A percentile compares a stretch with the other conserved stretches of the same genome.
These are phyloP conservation scores for Allomyces javanicus DNA, from an alignment of 192 early-diverging fungal genomes.

Conservation along the genomic window DNA sequence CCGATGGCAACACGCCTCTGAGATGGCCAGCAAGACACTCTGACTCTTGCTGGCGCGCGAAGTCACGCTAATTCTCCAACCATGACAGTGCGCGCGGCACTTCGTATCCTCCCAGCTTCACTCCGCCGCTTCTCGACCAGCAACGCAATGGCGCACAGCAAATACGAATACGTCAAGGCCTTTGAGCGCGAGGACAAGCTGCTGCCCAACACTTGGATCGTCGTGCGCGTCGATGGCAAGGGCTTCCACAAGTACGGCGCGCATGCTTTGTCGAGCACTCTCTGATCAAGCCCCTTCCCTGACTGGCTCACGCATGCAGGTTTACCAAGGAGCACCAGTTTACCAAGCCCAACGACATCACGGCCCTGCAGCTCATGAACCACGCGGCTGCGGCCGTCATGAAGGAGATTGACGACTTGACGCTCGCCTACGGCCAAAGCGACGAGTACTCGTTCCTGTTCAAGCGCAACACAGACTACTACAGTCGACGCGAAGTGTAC, in stretches of 20 bases:
- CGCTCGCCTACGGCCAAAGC: slow-evolving; percentile 76
- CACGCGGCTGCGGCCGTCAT: slow-evolving; percentile 58
- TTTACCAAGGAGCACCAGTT: slow-evolving; percentile 63
- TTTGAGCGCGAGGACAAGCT: slow-evolving; percentile 65
- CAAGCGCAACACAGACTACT: slow-evolving; percentile 35
- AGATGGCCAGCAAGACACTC: no score
- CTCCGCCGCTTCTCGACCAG: not conserved
- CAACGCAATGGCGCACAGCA: slow-evolving; percentile 65
- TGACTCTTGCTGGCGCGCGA: no score
- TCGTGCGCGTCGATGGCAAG: slow-evolving; percentile 83
- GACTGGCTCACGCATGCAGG: slow-evolving; percentile 9
- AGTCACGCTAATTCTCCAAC: no score
- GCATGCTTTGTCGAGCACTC: not conserved
- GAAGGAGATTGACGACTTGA: slow-evolving; percentile 55
- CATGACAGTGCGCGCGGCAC: no score
- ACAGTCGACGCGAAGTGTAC: slow-evolving; percentile 44
- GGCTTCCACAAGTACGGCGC: slow-evolving; percentile 51
- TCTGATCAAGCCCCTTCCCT: not conserved
- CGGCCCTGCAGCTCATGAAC: slow-evolving; percentile 66
- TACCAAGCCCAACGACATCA: slow-evolving; percentile 55
- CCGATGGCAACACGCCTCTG: no score
- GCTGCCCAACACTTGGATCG: slow-evolving; percentile 69
- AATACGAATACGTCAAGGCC: slow-evolving; percentile 73
- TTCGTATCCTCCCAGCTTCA: no score
- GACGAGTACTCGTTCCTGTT: slow-evolving; percentile 84